phyloP scores from a whole-genome alignment of 2,329 filamentous ascomycete genomes.

The Trichoderma polysporum region DNA sequence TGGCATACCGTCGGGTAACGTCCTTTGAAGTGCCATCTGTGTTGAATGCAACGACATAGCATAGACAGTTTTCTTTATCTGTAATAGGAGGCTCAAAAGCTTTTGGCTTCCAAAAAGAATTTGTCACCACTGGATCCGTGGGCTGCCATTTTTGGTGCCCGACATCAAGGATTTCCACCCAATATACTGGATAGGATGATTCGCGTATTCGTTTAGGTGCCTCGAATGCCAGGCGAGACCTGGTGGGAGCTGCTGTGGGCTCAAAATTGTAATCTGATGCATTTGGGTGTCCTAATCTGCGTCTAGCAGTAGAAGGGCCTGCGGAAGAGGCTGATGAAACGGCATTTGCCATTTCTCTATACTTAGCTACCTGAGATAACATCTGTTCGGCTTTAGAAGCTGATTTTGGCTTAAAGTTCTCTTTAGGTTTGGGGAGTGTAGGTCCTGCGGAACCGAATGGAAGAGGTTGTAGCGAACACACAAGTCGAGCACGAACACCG shows the following conservation, averaged over 20 bases:
- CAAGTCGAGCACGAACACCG: slow-evolving; percentile 78
- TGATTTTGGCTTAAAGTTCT: slow-evolving; percentile 32
- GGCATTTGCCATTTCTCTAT: slow-evolving; percentile 41
- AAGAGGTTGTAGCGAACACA: slow-evolving; percentile 86
- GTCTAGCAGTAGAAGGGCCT: slow-evolving; percentile 41
- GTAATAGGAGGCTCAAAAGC: slow-evolving; percentile 80
- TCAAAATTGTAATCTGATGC: slow-evolving; percentile 53
- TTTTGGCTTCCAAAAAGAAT: slow-evolving; percentile 69
- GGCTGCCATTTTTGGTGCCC: slow-evolving; percentile 90
- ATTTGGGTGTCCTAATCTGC: slow-evolving; percentile 54
- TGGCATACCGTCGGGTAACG: slow-evolving; percentile 83
- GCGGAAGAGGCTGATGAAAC: slow-evolving; percentile 29
- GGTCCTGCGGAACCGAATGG: slow-evolving; percentile 61
- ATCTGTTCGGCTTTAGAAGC: slow-evolving; percentile 35
- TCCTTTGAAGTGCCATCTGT: slow-evolving; percentile 76
- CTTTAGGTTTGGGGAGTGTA: slow-evolving; percentile 44
- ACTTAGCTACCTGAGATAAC: slow-evolving; percentile 24
- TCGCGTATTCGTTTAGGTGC: slow-evolving; percentile 56
- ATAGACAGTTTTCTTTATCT: slow-evolving; percentile 73
- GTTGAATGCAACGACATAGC: slow-evolving; percentile 84
- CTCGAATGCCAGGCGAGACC: slow-evolving; percentile 33
- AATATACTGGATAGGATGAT: slow-evolving; percentile 81
- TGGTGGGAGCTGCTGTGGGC: slow-evolving; percentile 42
- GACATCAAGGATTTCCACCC: slow-evolving; percentile 88
- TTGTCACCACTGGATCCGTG: slow-evolving; percentile 80